These are phyloP conservation scores for Colletotrichum acutatum DNA, from an alignment of 2,329 filamentous ascomycete species.

Conservation along the genomic window DNA sequence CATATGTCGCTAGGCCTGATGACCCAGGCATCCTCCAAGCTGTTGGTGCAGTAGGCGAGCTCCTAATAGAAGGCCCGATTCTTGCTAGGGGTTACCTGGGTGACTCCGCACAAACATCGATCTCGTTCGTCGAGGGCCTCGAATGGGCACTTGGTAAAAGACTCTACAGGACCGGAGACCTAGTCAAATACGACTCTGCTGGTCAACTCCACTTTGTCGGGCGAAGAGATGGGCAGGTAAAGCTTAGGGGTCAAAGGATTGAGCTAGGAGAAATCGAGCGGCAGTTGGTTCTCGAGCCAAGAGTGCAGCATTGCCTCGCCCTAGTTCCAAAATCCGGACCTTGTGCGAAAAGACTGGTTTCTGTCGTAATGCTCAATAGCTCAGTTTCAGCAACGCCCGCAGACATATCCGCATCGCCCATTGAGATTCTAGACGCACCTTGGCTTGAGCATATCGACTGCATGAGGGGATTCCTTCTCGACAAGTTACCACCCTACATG, in stretches of 20 bases:
- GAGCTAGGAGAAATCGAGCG: conserved; percentile 81
- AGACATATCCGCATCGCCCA: not conserved
- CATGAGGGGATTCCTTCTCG: conserved; percentile 17
- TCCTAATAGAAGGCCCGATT: conserved; percentile 38
- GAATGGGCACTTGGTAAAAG: conserved; percentile 65
- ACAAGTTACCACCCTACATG: conserved; percentile 56
- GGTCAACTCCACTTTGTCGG: conserved; percentile 79
- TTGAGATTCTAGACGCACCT: not conserved
- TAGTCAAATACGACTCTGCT: conserved; percentile 81
- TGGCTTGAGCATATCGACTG: conserved; percentile 6
- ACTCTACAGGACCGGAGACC: conserved; percentile 84
- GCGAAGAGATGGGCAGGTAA: conserved; percentile 82
- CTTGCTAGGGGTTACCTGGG: conserved; percentile 72
- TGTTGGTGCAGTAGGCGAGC: conserved; percentile 36
- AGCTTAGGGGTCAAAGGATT: conserved; percentile 82
- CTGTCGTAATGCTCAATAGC: not conserved
- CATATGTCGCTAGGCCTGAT: conserved; percentile 34
- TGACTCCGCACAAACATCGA: conserved; percentile 67
- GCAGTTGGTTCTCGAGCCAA: not conserved
- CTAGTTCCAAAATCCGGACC: conserved; percentile 18
- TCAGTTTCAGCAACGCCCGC: too few species aligned
- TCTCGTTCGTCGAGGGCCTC: conserved; percentile 77
- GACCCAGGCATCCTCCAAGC: conserved; percentile 17
- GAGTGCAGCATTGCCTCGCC: conserved; percentile 1
- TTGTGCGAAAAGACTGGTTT: not conserved